These are phyloP conservation scores for Wallacemonas sp. DNA, from an alignment of 208 protist genomes.

Conservation along the genomic window DNA sequence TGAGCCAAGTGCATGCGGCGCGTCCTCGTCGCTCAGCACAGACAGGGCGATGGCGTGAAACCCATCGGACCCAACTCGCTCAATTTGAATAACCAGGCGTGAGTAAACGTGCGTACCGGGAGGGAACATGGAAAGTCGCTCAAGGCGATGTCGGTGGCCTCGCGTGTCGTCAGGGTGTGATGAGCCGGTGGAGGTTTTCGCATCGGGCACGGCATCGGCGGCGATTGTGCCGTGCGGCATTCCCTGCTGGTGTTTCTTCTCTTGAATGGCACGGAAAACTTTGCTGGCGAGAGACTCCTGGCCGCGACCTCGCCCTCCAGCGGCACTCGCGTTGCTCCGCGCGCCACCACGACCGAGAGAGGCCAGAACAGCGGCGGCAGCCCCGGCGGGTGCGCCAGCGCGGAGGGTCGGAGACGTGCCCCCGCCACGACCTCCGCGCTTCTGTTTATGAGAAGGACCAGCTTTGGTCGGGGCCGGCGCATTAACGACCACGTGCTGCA, in stretches of 20 bases:
- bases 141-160: conserved; percentile 12
- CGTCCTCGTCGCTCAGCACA: conserved; percentile 18
- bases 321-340: not conserved
- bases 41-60: conserved; percentile 47
- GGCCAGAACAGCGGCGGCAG: not conserved
- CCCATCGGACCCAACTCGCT: conserved; percentile 61
- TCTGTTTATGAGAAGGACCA: too few species aligned
- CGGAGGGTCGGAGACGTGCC: not conserved
- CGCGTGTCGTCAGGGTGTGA: conserved; percentile 2
- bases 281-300: conserved; percentile 44
- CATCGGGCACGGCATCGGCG: not conserved
- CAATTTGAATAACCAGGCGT: conserved; percentile 53
- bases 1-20: conserved; percentile 12
- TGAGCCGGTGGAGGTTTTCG: not conserved
- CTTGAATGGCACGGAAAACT: conserved; percentile 48
- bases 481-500: conserved; percentile 19
- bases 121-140: conserved; percentile 57
- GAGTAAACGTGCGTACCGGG: conserved; percentile 44
- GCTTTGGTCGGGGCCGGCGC: conserved; percentile 18
- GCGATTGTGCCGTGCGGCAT: not conserved
- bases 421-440: conserved; percentile 7
- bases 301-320: conserved; percentile 13
- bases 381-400: not conserved
- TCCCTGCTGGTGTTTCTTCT: conserved; percentile 23
- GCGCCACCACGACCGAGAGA: not conserved